Evolutionary conservation across 176 grass and related monocot genomes (phyloP).

Genomic region (Raddia distichophylla): DNA sequence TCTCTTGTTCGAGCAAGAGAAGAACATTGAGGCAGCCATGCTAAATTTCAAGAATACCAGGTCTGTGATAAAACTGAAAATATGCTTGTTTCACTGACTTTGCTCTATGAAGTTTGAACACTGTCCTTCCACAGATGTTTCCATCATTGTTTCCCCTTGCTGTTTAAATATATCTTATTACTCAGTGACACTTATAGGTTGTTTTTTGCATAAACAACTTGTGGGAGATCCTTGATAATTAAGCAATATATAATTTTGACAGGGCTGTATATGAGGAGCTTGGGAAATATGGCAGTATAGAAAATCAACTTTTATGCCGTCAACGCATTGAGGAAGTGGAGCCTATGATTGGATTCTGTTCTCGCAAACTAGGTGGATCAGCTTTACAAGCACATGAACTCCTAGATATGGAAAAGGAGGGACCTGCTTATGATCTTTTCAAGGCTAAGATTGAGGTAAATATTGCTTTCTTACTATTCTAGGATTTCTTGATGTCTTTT

Average conservation of each 20-base stretch:
- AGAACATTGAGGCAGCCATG: conserved; percentile 90
- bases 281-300: conserved; percentile 90
- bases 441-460: conserved; percentile 90
- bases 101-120: not conserved
- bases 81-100: not conserved
- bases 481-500: conserved; percentile 1
- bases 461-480: not conserved
- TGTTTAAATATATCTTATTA: conserved; percentile 22
- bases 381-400: conserved; percentile 86
- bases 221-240: not conserved
- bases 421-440: conserved; percentile 89
- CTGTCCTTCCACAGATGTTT: conserved; percentile 16
- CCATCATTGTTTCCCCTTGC: conserved; percentile 8
- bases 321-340: conserved; percentile 94
- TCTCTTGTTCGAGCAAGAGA: conserved; percentile 96
- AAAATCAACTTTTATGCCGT: conserved; percentile 94
- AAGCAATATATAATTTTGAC: conserved; percentile 25
- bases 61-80: conserved; percentile 43
- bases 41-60: conserved; percentile 95
- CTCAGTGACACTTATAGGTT: not conserved
- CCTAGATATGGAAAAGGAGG: conserved; percentile 81
- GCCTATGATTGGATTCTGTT: conserved; percentile 97
- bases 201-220: conserved; percentile 20
- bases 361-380: conserved; percentile 89
- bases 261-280: conserved; percentile 96